Base-by-base conservation (phyloP, 2,329 filamentous ascomycete species). In the Ophiosphaerella herpotricha region DNA sequence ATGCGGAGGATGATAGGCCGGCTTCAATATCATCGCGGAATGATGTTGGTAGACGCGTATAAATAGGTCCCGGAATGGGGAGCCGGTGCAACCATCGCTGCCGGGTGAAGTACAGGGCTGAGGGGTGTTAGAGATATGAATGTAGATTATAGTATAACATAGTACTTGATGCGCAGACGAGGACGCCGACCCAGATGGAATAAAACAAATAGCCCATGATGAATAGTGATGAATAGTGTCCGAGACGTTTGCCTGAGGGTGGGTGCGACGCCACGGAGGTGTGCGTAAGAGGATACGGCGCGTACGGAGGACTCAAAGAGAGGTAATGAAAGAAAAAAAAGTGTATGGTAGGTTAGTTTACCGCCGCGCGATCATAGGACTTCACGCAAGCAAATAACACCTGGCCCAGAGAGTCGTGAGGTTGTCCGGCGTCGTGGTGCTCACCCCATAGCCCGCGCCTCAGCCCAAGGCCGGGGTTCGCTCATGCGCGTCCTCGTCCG, bases 21-120 rank as follows among this genome's bases (percentile, higher is more conserved):
- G 89, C 87, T 74, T 97, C 93, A 50, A 94, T 87, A 75, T 99
- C 94, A 60, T 83, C 85, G 37, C 85, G 80, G 77, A 97, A 99
- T 42, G 83, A 86, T 13, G 81, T 80, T 0, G 91, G 90, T 1
- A 97, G 83, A 29, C 85, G 87, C 44, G 86, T 81, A 78, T 97
- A 97, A 63, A 90, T 75, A 71, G 87, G 86, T 55, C 76, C 72
- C 34, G 82, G 77, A 66, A 78, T 80, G 4, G 87, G 85, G 39
- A 96, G 74, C 60, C 83, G 78, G 48, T 83, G 86, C 38, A 88
- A 76, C 94, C 94, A 97, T 76, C 80, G 81, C 48, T 81, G 74
- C 61, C 93, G 90, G 49, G 89, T 93, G 60, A 94, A 77, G 81
- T 91, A 96, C 65, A 94, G 85, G 50, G 80, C 84, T 89, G 60